Evolutionary conservation across 768 basidiomycete species (phyloP), one percentile per base, ranked within the genome.

Genomic region (Auricularia auricula-judae): DNA sequence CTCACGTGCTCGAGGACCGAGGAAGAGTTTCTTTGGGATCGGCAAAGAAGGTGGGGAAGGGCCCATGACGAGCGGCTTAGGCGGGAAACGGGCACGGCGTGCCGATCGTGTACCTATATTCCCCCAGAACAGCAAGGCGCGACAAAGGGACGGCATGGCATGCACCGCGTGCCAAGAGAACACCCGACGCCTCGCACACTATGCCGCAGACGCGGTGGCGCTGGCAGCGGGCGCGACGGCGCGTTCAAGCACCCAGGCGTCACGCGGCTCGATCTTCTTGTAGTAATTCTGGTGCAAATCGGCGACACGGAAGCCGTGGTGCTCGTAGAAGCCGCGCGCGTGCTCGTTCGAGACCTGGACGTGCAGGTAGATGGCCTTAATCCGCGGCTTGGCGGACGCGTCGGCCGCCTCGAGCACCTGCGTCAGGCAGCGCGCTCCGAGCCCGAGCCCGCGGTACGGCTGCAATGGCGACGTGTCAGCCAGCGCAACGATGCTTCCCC

Each of bases 211-310:
- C 21, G 53, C 70, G 69, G 18, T 67, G 56, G 56, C 53, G 36
- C 42, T 39, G 54, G 60, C 59, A 44, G 33, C 65, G 69, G 67
- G 72, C 60, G 75, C 67, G 66, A 86, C 76, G 61, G 71, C 72
- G 72, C 82, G 85, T 76, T 94, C 89, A 62, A 95, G 80, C 66
- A 95, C 79, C 93, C 93, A 95, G 23, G 93, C 93, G 70, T 88
- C 88, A 67, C 83, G 84, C 33, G 93, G 93, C 35, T 75, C 78
- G 65, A 95, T 90, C 74, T 91, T 94, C 76, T 91, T 93, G 83
- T 95, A 95, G 76, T 95, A 95, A 66, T 84, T 81, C 70, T 87
- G 78, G 63, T 88, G 83, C 36, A 88, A 67, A 23, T 80, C 81
- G 23, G 82, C 78, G 74, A 90, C 86, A 63, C 75, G 77, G 78